phyloP scores from a whole-genome alignment of 139 green algal genomes.

The Picochlorum sp. region DNA sequence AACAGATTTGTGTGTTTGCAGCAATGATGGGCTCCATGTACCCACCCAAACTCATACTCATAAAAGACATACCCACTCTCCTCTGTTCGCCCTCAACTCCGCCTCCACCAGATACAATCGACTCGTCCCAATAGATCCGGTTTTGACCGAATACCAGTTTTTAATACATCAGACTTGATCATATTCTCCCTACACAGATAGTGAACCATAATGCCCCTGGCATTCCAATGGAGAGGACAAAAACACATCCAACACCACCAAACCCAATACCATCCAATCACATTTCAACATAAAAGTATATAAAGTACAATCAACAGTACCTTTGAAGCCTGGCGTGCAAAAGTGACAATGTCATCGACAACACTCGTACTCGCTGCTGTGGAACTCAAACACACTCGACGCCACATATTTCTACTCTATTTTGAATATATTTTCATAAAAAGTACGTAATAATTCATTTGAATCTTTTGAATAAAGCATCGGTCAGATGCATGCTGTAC shows the following conservation, averaged over 20 bases:
- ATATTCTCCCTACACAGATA: slow-evolving; percentile 22
- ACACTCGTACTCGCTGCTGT: slow-evolving; percentile 2
- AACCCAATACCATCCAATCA: too few relatives aligned
- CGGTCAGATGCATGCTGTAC: too few relatives aligned
- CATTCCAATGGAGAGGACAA: too few relatives aligned
- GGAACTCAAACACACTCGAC: neutral
- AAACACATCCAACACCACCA: neutral
- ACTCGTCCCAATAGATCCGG: slow-evolving; percentile 9
- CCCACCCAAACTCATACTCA: too few relatives aligned
- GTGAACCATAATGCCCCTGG: too few relatives aligned
- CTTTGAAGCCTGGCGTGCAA: slow-evolving; percentile 34
- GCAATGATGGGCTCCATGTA: too few relatives aligned
- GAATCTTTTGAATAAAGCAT: neutral
- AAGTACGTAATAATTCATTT: neutral
- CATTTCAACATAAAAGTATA: too few relatives aligned
- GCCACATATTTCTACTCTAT: too few relatives aligned
- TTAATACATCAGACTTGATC: slow-evolving; percentile 47
- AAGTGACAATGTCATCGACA: slow-evolving; percentile 43
- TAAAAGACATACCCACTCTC: slow-evolving; percentile 28
- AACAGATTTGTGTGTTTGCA: too few relatives aligned
- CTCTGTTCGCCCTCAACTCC: slow-evolving; percentile 25
- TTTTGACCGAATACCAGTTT: slow-evolving; percentile 31
- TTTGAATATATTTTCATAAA: neutral
- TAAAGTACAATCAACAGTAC: slow-evolving; percentile 7
- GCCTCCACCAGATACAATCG: slow-evolving; percentile 32